Conservation (phyloP, 352 stramenopile genomes). For the Phytophthora sansomeana region DNA sequence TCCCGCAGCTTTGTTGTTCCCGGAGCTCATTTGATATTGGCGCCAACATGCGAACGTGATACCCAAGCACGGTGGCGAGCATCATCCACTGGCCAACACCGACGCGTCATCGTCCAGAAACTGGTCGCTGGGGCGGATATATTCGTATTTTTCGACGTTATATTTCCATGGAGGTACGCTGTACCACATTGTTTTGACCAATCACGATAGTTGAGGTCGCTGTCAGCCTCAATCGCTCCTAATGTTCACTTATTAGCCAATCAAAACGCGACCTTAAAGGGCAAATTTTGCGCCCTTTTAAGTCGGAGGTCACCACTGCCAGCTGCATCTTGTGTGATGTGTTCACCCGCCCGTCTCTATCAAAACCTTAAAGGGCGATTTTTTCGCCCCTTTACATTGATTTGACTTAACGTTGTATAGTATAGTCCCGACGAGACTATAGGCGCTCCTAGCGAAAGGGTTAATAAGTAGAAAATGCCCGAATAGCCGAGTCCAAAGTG, state of each 20-base stretch:
- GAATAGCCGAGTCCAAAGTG: no score
- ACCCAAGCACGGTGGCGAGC: not conserved
- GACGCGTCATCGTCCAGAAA: constrained; percentile 1
- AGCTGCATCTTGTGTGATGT: not conserved
- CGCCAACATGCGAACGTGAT: no score
- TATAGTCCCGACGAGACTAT: not conserved
- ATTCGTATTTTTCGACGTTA: constrained; percentile 1
- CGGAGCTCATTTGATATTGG: no score
- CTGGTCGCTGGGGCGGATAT: not conserved
- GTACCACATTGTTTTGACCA: constrained; percentile 3
- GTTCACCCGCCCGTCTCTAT: not conserved
- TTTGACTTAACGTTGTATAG: not conserved
- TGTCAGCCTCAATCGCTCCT: not conserved
- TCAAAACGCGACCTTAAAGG: not conserved
- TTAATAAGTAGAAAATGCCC: no score
- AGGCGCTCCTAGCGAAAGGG: not conserved
- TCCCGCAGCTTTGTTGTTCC: no score
- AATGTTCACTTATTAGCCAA: no score
- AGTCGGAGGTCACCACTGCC: not conserved
- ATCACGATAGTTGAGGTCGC: not conserved
- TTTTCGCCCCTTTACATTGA: not conserved
- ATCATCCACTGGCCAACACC: not conserved
- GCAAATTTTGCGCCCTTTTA: not conserved
- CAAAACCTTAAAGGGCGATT: not conserved
- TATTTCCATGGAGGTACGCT: not conserved